Evolutionary conservation across 257 asterid species (phyloP).

Genomic region (Solanum medicagineum): DNA sequence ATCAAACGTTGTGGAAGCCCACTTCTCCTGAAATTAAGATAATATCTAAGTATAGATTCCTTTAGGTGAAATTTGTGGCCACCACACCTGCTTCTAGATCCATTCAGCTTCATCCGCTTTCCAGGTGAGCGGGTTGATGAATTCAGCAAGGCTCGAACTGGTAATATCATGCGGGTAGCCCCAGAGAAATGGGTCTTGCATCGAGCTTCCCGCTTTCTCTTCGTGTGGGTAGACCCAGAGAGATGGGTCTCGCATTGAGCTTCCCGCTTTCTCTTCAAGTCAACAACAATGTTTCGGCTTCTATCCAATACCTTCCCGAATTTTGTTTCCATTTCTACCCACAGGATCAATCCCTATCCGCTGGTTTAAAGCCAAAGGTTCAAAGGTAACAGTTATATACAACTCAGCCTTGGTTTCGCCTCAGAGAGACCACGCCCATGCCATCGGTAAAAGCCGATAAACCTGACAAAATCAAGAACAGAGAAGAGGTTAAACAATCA

Average conservation of each 20-base stretch:
- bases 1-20: constrained; percentile 56
- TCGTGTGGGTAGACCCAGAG: not conserved
- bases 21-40: constrained; percentile 50
- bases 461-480: constrained; percentile 13
- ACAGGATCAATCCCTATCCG: constrained; percentile 44
- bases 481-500: not conserved
- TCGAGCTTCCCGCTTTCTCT: constrained; percentile 43
- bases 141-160: constrained; percentile 19
- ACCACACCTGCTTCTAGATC: constrained; percentile 6
- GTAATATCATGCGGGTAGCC: constrained; percentile 22
- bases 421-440: constrained; percentile 24
- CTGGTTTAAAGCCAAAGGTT: constrained; percentile 26
- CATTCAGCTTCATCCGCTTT: constrained; percentile 52
- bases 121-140: constrained; percentile 17
- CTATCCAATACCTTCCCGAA: constrained; percentile 79
- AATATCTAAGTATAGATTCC: constrained; percentile 26
- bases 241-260: constrained; percentile 17
- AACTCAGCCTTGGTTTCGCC: constrained; percentile 17
- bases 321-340: constrained; percentile 44
- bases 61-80: constrained; percentile 16
- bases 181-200: constrained; percentile 22
- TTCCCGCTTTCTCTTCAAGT: constrained; percentile 54
- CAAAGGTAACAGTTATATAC: constrained; percentile 15
- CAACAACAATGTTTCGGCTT: constrained; percentile 26
- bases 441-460: constrained; percentile 22